These are phyloP conservation scores for Fusarium kyushuense DNA, from an alignment of 2,329 filamentous ascomycete genomes.

Conservation along the genomic window DNA sequence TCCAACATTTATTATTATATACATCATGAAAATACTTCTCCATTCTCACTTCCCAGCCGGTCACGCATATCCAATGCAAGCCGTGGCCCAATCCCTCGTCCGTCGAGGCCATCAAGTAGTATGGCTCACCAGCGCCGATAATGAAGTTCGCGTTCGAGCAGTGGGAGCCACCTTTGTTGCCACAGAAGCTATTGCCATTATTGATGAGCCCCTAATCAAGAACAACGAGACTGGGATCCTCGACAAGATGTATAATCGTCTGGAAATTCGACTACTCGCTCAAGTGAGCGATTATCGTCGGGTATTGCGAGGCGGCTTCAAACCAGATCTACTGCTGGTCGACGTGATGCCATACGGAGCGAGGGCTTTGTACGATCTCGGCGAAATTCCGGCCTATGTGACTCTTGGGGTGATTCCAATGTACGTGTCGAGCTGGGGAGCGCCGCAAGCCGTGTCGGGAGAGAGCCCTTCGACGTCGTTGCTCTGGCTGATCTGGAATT, in stretches of 20 bases:
- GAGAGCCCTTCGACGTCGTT: slow-evolving; percentile 47
- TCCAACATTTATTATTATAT: neutral
- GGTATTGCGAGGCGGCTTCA: slow-evolving; percentile 46
- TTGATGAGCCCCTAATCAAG: slow-evolving; percentile 50
- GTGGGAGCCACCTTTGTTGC: slow-evolving; percentile 53
- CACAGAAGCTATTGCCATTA: slow-evolving; percentile 48
- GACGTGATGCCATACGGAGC: slow-evolving; percentile 56
- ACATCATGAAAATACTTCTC: slow-evolving; percentile 54
- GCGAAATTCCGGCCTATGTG: slow-evolving; percentile 52
- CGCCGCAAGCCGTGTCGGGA: slow-evolving; percentile 52
- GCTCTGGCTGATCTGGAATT: slow-evolving; percentile 47
- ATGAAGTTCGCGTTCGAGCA: slow-evolving; percentile 51
- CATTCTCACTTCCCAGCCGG: slow-evolving; percentile 57
- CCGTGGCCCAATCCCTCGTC: slow-evolving; percentile 54
- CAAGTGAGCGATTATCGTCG: slow-evolving; percentile 54
- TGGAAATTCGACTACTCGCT: slow-evolving; percentile 49
- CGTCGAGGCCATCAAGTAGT: slow-evolving; percentile 54
- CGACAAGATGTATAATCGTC: slow-evolving; percentile 46
- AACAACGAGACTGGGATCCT: slow-evolving; percentile 50
- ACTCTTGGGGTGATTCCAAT: slow-evolving; percentile 57
- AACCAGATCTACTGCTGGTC: slow-evolving; percentile 52
- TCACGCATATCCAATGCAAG: slow-evolving; percentile 56
- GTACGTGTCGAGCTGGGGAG: slow-evolving; percentile 49
- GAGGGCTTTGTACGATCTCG: slow-evolving; percentile 52
- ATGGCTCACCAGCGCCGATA: slow-evolving; percentile 54